Evolutionary conservation across 306 rosid species (phyloP).

Genomic region (Begonia masoniana): DNA sequence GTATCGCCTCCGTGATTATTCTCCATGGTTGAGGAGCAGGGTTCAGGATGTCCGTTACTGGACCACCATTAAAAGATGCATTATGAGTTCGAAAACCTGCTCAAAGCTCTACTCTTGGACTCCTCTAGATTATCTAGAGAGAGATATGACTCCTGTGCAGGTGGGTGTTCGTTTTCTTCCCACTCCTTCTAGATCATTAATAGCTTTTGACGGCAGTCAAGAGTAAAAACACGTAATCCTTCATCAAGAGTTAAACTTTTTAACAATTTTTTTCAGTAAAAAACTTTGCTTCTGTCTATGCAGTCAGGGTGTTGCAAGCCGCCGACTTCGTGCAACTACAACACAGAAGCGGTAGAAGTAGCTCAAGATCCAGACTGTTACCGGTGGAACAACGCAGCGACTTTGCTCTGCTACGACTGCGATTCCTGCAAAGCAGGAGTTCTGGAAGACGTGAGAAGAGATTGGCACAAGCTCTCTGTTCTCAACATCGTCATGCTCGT

Average conservation of each 20-base stretch:
- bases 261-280: no score
- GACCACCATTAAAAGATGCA: constrained; percentile 54
- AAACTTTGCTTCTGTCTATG: no score
- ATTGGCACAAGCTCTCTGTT: constrained; percentile 84
- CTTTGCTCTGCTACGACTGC: constrained; percentile 74
- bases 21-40: constrained; percentile 74
- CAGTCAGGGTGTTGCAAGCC: constrained; percentile 97
- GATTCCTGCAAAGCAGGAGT: constrained; percentile 95
- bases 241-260: no score
- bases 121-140: constrained; percentile 65
- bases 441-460: constrained; percentile 51
- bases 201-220: background rate
- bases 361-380: constrained; percentile 69
- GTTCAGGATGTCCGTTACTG: constrained; percentile 57
- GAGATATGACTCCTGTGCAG: constrained; percentile 84
- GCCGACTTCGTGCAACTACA: constrained; percentile 69
- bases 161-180: constrained; percentile 14
- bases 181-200: background rate
- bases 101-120: constrained; percentile 56
- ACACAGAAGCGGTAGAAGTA: constrained; percentile 13
- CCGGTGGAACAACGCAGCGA: constrained; percentile 66
- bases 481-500: constrained; percentile 56
- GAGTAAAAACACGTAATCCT: no score
- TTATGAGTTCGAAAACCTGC: constrained; percentile 74
- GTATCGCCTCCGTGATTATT: constrained; percentile 52